Evolutionary conservation across 306 rosid species (phyloP).

Genomic region (Citrullus colocynthis): DNA sequence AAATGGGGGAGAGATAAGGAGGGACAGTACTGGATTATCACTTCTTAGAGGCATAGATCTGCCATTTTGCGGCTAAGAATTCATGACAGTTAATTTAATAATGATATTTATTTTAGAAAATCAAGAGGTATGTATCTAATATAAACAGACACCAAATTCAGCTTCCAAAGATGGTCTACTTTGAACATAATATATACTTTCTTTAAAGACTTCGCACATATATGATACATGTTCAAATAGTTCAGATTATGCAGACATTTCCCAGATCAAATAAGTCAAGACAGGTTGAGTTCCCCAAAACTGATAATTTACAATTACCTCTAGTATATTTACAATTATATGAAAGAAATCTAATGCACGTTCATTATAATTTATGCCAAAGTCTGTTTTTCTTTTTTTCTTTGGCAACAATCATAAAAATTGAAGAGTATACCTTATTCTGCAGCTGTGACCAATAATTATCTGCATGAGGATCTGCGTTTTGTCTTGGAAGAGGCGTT

Average conservation of each 20-base stretch:
- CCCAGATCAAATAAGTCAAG: not conserved
- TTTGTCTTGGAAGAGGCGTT: constrained; percentile 21
- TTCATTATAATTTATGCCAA: not conserved
- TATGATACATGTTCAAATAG: not conserved
- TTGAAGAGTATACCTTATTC: constrained; percentile 20
- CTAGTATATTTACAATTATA: not conserved
- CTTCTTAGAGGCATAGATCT: not conserved
- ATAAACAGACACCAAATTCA: not conserved
- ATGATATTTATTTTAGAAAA: not conserved
- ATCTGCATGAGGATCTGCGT: constrained; percentile 19
- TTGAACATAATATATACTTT: not conserved
- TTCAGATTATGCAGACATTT: not conserved
- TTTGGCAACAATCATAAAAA: not conserved
- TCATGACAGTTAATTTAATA: not conserved
- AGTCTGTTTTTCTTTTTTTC: too few relatives aligned
- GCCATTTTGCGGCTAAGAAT: not conserved
- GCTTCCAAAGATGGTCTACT: not conserved
- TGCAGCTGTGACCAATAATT: constrained; percentile 21
- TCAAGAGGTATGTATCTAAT: not conserved
- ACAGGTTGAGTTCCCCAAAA: not conserved
- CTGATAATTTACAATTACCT: not conserved
- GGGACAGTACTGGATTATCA: not conserved
- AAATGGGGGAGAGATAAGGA: not conserved
- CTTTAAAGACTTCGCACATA: not conserved
- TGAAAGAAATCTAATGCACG: not conserved